Evolutionary conservation across 257 asterid species (phyloP).

Genomic region (Primulina eburnea): DNA sequence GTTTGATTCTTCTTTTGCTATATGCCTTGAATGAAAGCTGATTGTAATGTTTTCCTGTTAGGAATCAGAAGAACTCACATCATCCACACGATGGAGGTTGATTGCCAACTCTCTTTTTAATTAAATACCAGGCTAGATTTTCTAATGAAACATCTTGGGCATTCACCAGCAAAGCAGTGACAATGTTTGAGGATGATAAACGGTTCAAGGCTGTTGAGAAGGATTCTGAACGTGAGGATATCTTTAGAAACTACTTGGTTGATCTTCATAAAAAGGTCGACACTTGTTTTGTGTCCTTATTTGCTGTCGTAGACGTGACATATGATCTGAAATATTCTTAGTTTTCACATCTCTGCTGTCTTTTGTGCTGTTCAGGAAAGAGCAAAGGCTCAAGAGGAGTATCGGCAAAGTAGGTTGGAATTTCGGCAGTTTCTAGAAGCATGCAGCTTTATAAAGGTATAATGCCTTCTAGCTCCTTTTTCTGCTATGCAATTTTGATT

Average conservation of each 20-base stretch:
- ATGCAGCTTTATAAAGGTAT: constrained; percentile 82
- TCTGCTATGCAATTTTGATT: constrained; percentile 6
- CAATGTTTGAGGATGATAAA: constrained; percentile 87
- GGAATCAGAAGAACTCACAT: constrained; percentile 92
- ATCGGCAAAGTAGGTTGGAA: constrained; percentile 63
- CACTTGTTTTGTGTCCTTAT: constrained; percentile 7
- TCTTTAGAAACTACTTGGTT: constrained; percentile 79
- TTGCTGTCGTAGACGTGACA: constrained; percentile 1
- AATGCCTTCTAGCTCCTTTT: constrained; percentile 11
- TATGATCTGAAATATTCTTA: constrained; percentile 16
- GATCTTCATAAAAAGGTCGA: constrained; percentile 92
- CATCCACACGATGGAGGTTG: constrained; percentile 94
- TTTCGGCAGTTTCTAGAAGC: constrained; percentile 82
- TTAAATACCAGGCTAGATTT: constrained; percentile 13
- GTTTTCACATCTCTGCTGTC: constrained; percentile 19
- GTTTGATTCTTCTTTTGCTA: background rate
- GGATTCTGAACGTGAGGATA: constrained; percentile 93
- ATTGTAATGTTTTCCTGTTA: constrained; percentile 34
- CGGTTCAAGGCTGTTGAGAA: constrained; percentile 94
- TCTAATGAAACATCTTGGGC: constrained; percentile 25
- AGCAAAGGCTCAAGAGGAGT: constrained; percentile 89
- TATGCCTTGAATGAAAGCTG: constrained; percentile 20
- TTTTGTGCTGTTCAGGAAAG: constrained; percentile 59
- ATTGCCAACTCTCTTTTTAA: constrained; percentile 22
- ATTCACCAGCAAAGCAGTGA: constrained; percentile 75